Percentiles rank a stretch among this genome's conserved stretches.
These are phyloP conservation scores for Chlorella sp. DNA, from an alignment of 139 green algal species.

Conservation along the genomic window DNA sequence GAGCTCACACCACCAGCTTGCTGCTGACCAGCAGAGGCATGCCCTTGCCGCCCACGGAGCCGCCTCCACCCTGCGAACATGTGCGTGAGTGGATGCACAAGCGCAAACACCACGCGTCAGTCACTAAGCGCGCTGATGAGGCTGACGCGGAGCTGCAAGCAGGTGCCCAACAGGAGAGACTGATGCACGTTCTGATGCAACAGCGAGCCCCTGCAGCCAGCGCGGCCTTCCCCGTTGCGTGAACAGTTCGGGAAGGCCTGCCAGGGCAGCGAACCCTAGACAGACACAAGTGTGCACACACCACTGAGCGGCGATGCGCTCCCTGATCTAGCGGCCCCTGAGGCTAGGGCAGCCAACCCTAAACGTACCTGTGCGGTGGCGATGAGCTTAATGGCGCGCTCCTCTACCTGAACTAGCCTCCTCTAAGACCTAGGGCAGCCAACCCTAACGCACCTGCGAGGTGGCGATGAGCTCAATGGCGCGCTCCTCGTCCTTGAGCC, in stretches of 20 bases:
- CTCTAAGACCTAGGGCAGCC: neutral
- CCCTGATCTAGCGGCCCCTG: neutral
- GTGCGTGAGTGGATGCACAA: too few species aligned
- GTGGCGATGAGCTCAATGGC: neutral
- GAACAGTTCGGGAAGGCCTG: too few species aligned
- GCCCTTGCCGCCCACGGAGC: neutral
- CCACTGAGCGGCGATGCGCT: neutral
- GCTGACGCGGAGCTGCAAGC: neutral
- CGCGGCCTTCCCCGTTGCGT: too few species aligned
- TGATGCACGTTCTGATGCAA: too few species aligned
- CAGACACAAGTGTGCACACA: neutral
- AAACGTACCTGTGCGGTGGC: too few species aligned
- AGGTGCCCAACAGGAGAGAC: too few species aligned
- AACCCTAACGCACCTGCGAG: neutral
- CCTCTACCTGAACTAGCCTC: neutral
- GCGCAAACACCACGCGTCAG: neutral
- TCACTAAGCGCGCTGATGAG: neutral
- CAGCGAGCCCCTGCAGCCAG: too few species aligned
- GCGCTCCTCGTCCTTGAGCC: constrained; percentile 25
- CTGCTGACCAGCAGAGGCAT: neutral
- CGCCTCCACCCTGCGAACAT: neutral
- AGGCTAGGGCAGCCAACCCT: too few species aligned
- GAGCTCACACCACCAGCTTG: neutral
- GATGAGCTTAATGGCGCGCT: neutral
- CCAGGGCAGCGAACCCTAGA: too few species aligned